Percentiles rank a stretch among this genome's conserved stretches.
phyloP scores from a whole-genome alignment of 1,284 basidiomycete genomes.

The Boletellus deceptivus region DNA sequence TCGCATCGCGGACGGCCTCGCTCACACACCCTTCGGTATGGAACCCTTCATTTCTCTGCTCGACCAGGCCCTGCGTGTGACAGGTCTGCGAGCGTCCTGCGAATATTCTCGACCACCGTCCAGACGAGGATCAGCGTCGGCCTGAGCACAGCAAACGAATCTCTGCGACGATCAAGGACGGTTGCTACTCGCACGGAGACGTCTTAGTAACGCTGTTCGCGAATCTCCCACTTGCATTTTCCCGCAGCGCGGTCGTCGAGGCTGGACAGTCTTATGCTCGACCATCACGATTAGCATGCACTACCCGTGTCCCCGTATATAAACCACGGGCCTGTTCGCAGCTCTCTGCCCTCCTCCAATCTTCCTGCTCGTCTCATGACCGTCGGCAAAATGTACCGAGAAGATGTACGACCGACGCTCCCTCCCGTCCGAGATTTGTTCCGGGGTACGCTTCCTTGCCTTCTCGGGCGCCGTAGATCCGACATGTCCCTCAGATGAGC shows the following conservation, averaged over 20 bases:
- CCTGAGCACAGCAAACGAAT: constrained; percentile 31
- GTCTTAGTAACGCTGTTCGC: constrained; percentile 31
- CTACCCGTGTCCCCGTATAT: constrained; percentile 26
- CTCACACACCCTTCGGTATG: constrained; percentile 23
- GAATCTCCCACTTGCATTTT: constrained; percentile 20
- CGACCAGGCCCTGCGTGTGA: constrained; percentile 9
- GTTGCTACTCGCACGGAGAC: constrained; percentile 29
- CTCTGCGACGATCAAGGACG: constrained; percentile 32
- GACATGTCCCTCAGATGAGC: constrained; percentile 39
- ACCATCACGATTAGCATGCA: constrained; percentile 26
- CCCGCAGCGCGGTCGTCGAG: constrained; percentile 23
- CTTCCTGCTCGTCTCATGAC: constrained; percentile 36
- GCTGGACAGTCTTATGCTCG: constrained; percentile 20
- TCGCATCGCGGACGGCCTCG: constrained; percentile 10
- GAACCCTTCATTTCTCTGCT: constrained; percentile 17
- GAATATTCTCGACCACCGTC: constrained; percentile 10
- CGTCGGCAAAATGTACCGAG: constrained; percentile 39
- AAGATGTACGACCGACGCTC: constrained; percentile 57
- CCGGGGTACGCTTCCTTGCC: constrained; percentile 44
- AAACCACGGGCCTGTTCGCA: constrained; percentile 17
- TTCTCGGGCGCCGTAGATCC: not conserved
- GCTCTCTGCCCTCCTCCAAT: constrained; percentile 8
- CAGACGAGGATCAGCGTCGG: constrained; percentile 30
- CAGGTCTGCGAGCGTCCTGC: constrained; percentile 5
- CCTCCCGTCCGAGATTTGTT: constrained; percentile 75